Base-by-base conservation (phyloP, 768 basidiomycete genomes). In the Boletellus ananas region DNA sequence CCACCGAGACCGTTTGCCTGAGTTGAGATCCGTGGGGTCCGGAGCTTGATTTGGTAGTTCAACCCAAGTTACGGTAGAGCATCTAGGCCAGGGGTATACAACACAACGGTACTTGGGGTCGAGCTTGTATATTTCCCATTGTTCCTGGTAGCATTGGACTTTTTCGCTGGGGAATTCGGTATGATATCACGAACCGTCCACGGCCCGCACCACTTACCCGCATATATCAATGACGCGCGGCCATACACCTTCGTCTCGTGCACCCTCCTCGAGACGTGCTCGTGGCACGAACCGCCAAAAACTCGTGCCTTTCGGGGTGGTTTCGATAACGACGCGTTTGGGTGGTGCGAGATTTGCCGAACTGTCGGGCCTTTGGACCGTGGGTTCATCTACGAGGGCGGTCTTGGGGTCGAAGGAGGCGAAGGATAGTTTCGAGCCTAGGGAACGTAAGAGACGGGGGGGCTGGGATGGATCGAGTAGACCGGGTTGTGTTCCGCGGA, bases 41-140 rank as follows among this genome's bases (percentile, higher is more conserved):
- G 31, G 34, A 10, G 25, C 47, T 45, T 51, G 54, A 45, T 44
- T 33, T 18, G 50, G 38, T 4, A 37, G 35, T 23, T 67, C 60
- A 31, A 59, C 48, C 53, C 50, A 54, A 37, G 45, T 53, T 31
- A 69, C 49, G 14, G 61, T 51, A 17, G 69, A 49, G 31, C 59
- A 60, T 41, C 70, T 65, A 9, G 79, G 76, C 45, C 69, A 67
- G 31, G 63, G 63, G 29, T 69, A 76, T 9, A 88, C 80, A 50
- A 70, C 66, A 60, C 88, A 91, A 20, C 79, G 77, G 56, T 90
- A 90, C n/a, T 67, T 65, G 3, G 84, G 81, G 60, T 91, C 89
- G 8, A 91, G 75, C 61, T 90, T 90, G 70, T 90, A 84, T 25
- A 90, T 82, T 53, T 91, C 89, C 89, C 89, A 91, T 64, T 90